Percentiles rank a stretch among this genome's conserved stretches.
Evolutionary conservation across 2,329 filamentous ascomycete genomes (phyloP).

Genomic region (Stagonosporopsis rhizophila): DNA sequence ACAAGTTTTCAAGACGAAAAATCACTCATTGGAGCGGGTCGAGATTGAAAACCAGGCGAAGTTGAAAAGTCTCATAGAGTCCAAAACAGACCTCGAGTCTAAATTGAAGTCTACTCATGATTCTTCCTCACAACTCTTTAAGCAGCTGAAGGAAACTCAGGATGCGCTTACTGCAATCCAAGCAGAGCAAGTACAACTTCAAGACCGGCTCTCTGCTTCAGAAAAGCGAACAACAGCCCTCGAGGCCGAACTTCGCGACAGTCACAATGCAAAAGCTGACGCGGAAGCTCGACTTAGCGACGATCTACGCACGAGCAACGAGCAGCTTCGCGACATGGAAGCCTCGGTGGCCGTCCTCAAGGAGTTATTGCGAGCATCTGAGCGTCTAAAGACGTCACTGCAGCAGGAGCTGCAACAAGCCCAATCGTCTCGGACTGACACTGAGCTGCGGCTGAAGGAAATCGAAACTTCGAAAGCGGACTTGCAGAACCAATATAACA

Average conservation of each 20-base stretch:
- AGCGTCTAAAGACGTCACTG: slow-evolving; percentile 23
- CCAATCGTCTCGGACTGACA: slow-evolving; percentile 18
- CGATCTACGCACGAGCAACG: slow-evolving; percentile 24
- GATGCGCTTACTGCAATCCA: slow-evolving; percentile 35
- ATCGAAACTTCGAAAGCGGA: slow-evolving; percentile 13
- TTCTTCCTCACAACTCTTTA: slow-evolving; percentile 27
- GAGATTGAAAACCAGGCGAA: slow-evolving; percentile 26
- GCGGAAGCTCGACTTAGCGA: slow-evolving; percentile 20
- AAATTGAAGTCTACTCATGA: slow-evolving; percentile 30
- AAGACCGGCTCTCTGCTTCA: slow-evolving; percentile 31
- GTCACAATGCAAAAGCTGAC: slow-evolving; percentile 23
- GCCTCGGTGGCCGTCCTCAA: slow-evolving; percentile 28
- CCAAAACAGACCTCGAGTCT: slow-evolving; percentile 30
- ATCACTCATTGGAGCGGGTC: slow-evolving; percentile 27
- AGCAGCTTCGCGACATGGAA: slow-evolving; percentile 35
- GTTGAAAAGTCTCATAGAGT: slow-evolving; percentile 28
- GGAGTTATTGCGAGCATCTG: slow-evolving; percentile 23
- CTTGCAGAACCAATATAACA: slow-evolving; percentile 20
- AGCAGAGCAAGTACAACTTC: slow-evolving; percentile 26
- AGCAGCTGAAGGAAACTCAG: slow-evolving; percentile 29
- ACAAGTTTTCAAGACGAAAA: slow-evolving; percentile 20
- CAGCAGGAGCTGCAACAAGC: slow-evolving; percentile 24
- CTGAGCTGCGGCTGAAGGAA: slow-evolving; percentile 21
- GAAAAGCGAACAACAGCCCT: slow-evolving; percentile 28
- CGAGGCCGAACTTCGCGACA: slow-evolving; percentile 27